Conservation (phyloP, 768 basidiomycete species). For the Pholiota conissans region DNA sequence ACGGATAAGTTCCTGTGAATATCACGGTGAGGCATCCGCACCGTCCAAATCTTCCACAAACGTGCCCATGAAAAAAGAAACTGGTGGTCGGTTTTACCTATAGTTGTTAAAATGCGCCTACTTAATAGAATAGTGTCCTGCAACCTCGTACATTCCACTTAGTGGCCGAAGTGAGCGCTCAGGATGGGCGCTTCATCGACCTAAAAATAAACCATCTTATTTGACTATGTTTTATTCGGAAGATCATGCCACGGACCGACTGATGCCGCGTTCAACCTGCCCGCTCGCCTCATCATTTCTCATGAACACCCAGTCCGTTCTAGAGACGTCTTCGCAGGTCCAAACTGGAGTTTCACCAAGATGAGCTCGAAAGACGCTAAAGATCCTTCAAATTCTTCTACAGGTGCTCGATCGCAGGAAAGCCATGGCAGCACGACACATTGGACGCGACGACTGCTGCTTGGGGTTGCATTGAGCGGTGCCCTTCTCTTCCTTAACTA, state of each 20-base stretch:
- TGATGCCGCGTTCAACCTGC: too few species aligned
- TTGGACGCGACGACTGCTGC: conserved; percentile 1
- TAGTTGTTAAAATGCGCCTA: too few species aligned
- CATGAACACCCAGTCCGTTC: neutral
- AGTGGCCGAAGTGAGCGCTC: neutral
- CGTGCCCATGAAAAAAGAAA: too few species aligned
- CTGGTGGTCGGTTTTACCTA: too few species aligned
- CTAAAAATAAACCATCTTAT: neutral
- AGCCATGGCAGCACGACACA: neutral
- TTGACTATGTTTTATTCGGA: neutral
- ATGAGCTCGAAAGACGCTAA: neutral
- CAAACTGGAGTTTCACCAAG: neutral
- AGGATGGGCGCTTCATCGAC: neutral
- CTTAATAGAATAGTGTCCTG: too few species aligned
- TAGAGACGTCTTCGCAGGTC: neutral
- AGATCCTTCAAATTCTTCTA: neutral
- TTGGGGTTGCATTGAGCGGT: conserved; percentile 10
- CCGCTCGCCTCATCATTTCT: too few species aligned
- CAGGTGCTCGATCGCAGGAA: neutral
- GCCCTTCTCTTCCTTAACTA: conserved; percentile 8
- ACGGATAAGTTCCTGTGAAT: too few species aligned
- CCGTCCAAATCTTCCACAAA: too few species aligned
- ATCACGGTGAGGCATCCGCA: too few species aligned
- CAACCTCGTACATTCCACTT: too few species aligned
- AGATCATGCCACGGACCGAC: neutral